These are phyloP conservation scores for Choiromyces venosus DNA, from an alignment of 495 filamentous ascomycete genomes.

Conservation along the genomic window DNA sequence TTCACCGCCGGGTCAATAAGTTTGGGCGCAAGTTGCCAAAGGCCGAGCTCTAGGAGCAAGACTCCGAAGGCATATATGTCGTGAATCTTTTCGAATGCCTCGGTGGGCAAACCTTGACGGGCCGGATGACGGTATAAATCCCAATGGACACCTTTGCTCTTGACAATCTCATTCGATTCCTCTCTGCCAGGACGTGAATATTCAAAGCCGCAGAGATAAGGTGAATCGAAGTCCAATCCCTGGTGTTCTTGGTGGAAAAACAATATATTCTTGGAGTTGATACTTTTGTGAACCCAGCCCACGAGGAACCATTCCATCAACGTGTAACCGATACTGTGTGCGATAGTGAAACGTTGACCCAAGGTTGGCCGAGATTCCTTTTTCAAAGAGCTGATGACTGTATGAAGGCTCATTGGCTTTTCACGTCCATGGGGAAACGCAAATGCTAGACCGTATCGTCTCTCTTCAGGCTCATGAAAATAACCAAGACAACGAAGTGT, in stretches of 20 bases:
- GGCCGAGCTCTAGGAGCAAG: constrained; percentile 38
- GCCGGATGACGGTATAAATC: constrained; percentile 36
- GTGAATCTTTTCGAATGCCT: constrained; percentile 29
- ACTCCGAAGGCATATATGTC: constrained; percentile 43
- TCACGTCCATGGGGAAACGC: constrained; percentile 5
- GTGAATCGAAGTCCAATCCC: constrained; percentile 11
- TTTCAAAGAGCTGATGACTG: not conserved
- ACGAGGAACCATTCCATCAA: constrained; percentile 36
- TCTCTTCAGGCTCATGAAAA: constrained; percentile 13
- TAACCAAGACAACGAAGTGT: constrained; percentile 18
- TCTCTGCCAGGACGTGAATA: constrained; percentile 14
- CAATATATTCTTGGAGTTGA: constrained; percentile 43
- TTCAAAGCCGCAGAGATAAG: constrained; percentile 26
- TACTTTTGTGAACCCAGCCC: constrained; percentile 44
- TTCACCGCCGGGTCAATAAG: not conserved
- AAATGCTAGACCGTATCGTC: constrained; percentile 14
- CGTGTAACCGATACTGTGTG: constrained; percentile 15
- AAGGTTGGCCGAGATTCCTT: constrained; percentile 7
- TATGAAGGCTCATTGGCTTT: constrained; percentile 7
- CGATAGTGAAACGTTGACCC: constrained; percentile 21
- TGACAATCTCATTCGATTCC: not conserved
- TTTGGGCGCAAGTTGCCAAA: constrained; percentile 20
- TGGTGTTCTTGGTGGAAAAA: constrained; percentile 33
- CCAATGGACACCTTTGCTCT: not conserved
- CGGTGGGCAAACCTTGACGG: constrained; percentile 29